These are phyloP conservation scores for Globisporangium cystogenes DNA, from an alignment of 352 stramenopile species.

Conservation along the genomic window DNA sequence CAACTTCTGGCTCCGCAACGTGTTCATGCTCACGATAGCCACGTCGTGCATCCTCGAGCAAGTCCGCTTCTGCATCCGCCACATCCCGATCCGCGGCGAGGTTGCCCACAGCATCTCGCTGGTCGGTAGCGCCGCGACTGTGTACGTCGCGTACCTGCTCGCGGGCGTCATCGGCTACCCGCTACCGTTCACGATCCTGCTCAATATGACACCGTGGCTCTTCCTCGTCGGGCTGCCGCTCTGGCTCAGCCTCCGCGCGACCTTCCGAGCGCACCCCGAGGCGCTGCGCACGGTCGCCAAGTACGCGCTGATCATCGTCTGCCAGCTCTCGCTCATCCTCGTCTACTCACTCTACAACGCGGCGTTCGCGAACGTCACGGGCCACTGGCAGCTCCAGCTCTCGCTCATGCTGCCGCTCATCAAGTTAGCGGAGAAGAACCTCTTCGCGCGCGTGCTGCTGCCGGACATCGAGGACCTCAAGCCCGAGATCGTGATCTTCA, in stretches of 20 bases:
- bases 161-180: conserved; percentile 22
- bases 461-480: conserved; percentile 19
- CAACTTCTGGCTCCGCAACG: conserved; percentile 9
- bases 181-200: conserved; percentile 23
- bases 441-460: not conserved
- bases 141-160: not conserved
- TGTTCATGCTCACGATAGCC: not conserved
- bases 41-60: not conserved
- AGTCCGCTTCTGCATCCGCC: not conserved
- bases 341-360: conserved; percentile 29
- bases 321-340: conserved; percentile 11
- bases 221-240: not conserved
- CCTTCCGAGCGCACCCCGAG: not conserved
- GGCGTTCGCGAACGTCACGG: conserved; percentile 15
- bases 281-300: conserved; percentile 1
- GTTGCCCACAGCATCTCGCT: not conserved
- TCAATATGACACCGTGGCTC: not conserved
- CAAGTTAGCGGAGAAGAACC: conserved; percentile 19
- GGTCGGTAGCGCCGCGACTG: conserved; percentile 1
- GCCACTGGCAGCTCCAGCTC: conserved; percentile 13
- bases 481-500: conserved; percentile 40
- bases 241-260: not conserved
- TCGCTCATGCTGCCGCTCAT: conserved; percentile 23
- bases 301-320: conserved; percentile 6
- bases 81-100: conserved; percentile 3